Evolutionary conservation across 2,329 filamentous ascomycete species (phyloP), one percentile per base, ranked within the genome.

Genomic region (Diaporthe ampelina): DNA sequence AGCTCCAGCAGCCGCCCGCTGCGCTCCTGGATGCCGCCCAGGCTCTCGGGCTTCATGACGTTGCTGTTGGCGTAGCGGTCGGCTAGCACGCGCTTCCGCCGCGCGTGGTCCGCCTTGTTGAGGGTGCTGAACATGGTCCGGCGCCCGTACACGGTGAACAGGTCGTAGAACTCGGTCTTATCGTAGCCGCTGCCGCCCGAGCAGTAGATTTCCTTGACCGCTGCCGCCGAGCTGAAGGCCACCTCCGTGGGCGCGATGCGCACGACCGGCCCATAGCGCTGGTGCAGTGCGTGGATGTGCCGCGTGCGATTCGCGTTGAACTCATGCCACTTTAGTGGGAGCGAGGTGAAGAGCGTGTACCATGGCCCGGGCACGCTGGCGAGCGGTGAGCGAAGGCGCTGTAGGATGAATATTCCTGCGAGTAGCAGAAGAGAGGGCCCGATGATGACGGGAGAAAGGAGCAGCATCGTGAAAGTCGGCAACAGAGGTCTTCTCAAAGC

Each of bases 51-150:
- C 40, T 88, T 88, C 82, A 93, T 87, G 67, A 94, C 84, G 78
- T 93, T 94, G 71, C 88, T 90, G 81, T 93, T 94, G 40, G 92
- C 90, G 80, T 94, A 94, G 40, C 91, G 86, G 78, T 93, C 91
- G 1, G 91, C 91, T 58, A 94, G 85, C 63, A 92, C 84, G 37
- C 91, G 86, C 79, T 91, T 93, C 74, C 91, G 87, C 76, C 87
- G 89, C 40, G 89, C 89, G 79, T 94, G 92, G 89, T 92, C 85
- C 8, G 85, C 84, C 79, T 89, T 91, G 72, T 87, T 86, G 74
- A 91, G 78, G 0, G 86, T 91, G 21, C 88, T 88, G 76, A 91
- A 91, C 89, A 91, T 91, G 71, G 89, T 91, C 76, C 88, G 88
- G 75, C 86, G 85, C 15, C 87, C 88, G 76, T 89, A 92, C 4